Evolutionary conservation across 345 rosid genomes (phyloP), one percentile per base, ranked within the genome.

Genomic region (Syzygium oleosum): DNA sequence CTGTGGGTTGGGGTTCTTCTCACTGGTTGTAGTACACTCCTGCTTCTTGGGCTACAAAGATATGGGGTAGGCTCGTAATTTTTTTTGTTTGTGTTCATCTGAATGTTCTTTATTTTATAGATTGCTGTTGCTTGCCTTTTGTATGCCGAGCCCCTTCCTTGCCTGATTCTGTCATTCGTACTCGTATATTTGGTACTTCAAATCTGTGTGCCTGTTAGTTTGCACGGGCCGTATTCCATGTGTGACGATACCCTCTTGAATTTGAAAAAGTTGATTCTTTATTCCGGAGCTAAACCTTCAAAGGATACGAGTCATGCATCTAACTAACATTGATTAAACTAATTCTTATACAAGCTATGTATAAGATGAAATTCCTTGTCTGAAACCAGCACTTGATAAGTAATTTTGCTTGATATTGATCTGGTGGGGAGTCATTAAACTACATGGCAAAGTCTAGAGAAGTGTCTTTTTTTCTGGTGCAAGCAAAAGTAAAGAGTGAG

Each of bases 31-130:
- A 95, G 95, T 91, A 95, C 97, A 85, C 94, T 95, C 78, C 84
- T 95, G 17, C 92, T 95, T 21, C 93, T 95, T 68, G 93, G 95
- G 85, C 91, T 95, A 85, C 96, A 95, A 88, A 92, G 46, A 95
- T 95, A 92, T 27, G 97, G 95, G 91, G 96, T 94, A 90, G 84
- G 46, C 86, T 25, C 41, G 58, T 29, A 19, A 73, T 34, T 34
- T 43, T 43, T 68, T 22, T 19, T 4, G 52, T 63, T 19, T 22
- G 41, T 73, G 46, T 9, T 52, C 31, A n/a, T 49, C 58, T 31
- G 51, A 3, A 5, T 84, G 12, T 23, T 11, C 7, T 87, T 25
- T 21, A 4, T 31, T 31, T 17, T 4, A 31, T 31, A 31, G 78
- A 65, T 65, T 65, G 43, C 9, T 15, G 43, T 65, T 31, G 43